A percentile compares a stretch with the other conserved stretches of the same genome.
These are phyloP conservation scores for Pelargonium cotyledonis DNA, from an alignment of 441 rosid genomes.

Conservation along the genomic window DNA sequence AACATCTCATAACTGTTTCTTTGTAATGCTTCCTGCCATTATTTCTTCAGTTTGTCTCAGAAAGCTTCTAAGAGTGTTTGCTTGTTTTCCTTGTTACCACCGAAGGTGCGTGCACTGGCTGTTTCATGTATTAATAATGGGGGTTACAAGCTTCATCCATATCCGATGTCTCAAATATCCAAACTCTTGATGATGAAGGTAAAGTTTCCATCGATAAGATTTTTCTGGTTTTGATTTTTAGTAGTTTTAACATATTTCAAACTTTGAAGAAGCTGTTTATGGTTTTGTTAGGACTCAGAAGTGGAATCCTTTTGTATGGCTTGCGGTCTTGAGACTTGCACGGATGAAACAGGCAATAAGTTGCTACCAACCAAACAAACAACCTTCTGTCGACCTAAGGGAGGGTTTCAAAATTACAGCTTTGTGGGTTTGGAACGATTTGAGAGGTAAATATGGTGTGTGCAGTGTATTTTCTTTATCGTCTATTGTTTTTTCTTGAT, in stretches of 20 bases:
- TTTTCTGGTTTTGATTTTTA: conserved; percentile 5
- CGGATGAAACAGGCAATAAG: conserved; percentile 49
- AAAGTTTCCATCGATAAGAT: conserved; percentile 8
- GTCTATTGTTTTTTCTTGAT: too few relatives aligned
- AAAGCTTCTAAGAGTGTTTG: conserved; percentile 1
- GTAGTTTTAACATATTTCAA: conserved; percentile 8
- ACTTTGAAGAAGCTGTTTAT: conserved; percentile 13
- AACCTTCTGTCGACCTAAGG: conserved; percentile 45
- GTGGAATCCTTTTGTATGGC: conserved; percentile 62
- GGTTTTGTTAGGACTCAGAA: conserved; percentile 51
- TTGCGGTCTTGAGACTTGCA: conserved; percentile 54
- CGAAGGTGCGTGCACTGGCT: conserved; percentile 56
- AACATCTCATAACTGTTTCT: neutral
- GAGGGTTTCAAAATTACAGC: conserved; percentile 33
- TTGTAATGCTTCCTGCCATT: neutral
- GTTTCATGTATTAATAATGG: conserved; percentile 57
- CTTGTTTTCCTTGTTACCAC: conserved; percentile 9
- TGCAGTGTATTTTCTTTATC: neutral
- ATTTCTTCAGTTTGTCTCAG: neutral
- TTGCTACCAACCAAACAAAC: conserved; percentile 61
- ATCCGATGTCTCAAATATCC: conserved; percentile 55
- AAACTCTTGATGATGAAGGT: conserved; percentile 69
- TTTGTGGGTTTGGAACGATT: conserved; percentile 39
- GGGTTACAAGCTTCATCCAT: conserved; percentile 90
- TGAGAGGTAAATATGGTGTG: conserved; percentile 16